phyloP scores from a whole-genome alignment of 2,329 filamentous ascomycete genomes.

The Talaromyces sp. region DNA sequence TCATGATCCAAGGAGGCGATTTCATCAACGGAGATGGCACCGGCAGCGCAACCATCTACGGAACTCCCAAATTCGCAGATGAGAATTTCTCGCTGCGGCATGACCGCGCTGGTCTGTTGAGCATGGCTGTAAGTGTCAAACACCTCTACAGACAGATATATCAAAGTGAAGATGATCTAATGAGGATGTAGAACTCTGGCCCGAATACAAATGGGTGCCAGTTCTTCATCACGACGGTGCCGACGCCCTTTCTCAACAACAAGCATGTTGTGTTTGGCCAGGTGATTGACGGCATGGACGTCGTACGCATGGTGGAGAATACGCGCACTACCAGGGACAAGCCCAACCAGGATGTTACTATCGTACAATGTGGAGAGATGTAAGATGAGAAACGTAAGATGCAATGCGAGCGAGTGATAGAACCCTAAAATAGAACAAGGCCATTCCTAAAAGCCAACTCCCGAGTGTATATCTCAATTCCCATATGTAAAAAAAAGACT shows the following conservation, averaged over 20 bases:
- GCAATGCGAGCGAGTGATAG: neutral
- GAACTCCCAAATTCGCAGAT: slow-evolving; percentile 75
- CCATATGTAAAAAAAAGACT: neutral
- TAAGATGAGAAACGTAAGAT: slow-evolving; percentile 31
- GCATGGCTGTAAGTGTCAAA: slow-evolving; percentile 79
- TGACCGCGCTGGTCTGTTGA: slow-evolving; percentile 71
- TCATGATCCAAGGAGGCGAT: slow-evolving; percentile 97
- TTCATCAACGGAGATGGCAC: slow-evolving; percentile 92
- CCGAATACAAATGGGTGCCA: slow-evolving; percentile 91
- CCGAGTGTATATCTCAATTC: neutral
- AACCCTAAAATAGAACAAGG: neutral
- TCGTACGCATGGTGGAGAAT: slow-evolving; percentile 87
- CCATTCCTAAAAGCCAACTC: neutral
- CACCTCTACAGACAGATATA: too few species aligned
- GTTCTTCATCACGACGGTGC: slow-evolving; percentile 92
- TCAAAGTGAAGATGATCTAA: too few species aligned
- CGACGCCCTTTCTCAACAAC: slow-evolving; percentile 79
- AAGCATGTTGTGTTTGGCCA: slow-evolving; percentile 96
- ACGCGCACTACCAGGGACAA: slow-evolving; percentile 80
- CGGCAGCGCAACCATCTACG: slow-evolving; percentile 83
- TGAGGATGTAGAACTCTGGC: slow-evolving; percentile 67
- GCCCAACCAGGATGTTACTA: slow-evolving; percentile 76
- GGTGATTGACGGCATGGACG: slow-evolving; percentile 82
- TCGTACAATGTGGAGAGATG: slow-evolving; percentile 92
- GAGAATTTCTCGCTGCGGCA: slow-evolving; percentile 84